Percentiles rank a stretch among this genome's conserved stretches.
Evolutionary conservation across 306 rosid genomes (phyloP).

Genomic region (Acmispon strigosus): DNA sequence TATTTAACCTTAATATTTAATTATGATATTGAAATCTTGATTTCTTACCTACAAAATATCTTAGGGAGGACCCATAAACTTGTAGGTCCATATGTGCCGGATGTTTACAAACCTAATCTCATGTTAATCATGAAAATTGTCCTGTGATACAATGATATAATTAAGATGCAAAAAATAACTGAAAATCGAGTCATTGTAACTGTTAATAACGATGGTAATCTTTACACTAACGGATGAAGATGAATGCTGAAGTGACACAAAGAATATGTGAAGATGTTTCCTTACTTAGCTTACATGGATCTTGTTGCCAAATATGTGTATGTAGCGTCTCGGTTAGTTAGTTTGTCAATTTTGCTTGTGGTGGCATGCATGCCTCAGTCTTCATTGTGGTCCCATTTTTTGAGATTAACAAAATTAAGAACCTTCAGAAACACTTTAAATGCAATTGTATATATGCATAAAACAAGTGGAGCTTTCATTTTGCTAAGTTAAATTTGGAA

Average conservation of each 20-base stretch:
- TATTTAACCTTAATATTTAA: no score
- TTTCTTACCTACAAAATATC: constrained; percentile 23
- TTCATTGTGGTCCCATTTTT: constrained; percentile 28
- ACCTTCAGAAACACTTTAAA: constrained; percentile 29
- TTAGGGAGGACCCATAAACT: constrained; percentile 17
- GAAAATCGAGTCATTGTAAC: constrained; percentile 50
- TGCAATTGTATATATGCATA: no score
- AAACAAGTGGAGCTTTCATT: constrained; percentile 10
- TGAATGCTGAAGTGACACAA: constrained; percentile 17
- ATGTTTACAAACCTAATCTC: constrained; percentile 54
- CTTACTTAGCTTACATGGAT: constrained; percentile 22
- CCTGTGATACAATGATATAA: constrained; percentile 20
- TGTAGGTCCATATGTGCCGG: constrained; percentile 67
- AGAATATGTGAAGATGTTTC: constrained; percentile 19
- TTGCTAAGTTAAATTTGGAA: constrained; percentile 34
- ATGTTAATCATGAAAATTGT: constrained; percentile 41
- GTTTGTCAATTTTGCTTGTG: constrained; percentile 37
- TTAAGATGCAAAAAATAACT: constrained; percentile 50
- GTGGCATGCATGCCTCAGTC: constrained; percentile 60
- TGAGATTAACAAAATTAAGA: constrained; percentile 26
- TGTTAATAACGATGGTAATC: constrained; percentile 33
- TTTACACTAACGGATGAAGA: neutral
- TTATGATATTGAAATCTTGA: neutral
- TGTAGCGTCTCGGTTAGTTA: constrained; percentile 37
- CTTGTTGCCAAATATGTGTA: constrained; percentile 18